phyloP scores from a whole-genome alignment of 805 yeast species.

The Metschnikowia colocasiae region DNA sequence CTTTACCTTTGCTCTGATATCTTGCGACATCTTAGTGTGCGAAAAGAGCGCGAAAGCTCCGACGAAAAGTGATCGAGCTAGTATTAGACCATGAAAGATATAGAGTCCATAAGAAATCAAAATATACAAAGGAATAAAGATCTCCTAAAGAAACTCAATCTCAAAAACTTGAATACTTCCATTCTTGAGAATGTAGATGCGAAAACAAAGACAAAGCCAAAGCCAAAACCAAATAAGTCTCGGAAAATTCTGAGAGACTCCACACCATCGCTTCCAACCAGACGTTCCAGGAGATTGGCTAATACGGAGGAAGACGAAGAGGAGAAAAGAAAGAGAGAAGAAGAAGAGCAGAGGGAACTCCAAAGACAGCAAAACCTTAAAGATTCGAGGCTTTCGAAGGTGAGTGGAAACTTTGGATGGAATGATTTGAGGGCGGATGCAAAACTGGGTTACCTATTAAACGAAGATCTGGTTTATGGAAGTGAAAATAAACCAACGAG shows the following conservation, averaged over 20 bases:
- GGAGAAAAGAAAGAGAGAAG: conserved; percentile 30
- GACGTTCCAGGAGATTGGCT: conserved; percentile 76
- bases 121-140: conserved; percentile 83
- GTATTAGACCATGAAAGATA: conserved; percentile 3
- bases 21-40: conserved; percentile 20
- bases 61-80: neutral
- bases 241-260: conserved; percentile 21
- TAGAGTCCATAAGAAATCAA: conserved; percentile 29
- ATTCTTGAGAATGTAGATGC: conserved; percentile 46
- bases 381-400: conserved; percentile 49
- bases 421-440: conserved; percentile 51
- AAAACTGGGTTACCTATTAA: conserved; percentile 33
- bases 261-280: conserved; percentile 45
- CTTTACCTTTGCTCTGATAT: conserved; percentile 42
- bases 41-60: conserved; percentile 2
- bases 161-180: conserved; percentile 54
- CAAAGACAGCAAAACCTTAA: conserved; percentile 9
- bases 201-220: conserved; percentile 16
- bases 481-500: neutral
- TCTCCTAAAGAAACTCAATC: conserved; percentile 64
- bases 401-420: conserved; percentile 63
- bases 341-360: conserved; percentile 38
- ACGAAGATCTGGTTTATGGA: conserved; percentile 20
- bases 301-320: conserved; percentile 41
- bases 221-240: conserved; percentile 19